Conservation (phyloP, 495 filamentous ascomycete genomes). For the Parmelia sp. region DNA sequence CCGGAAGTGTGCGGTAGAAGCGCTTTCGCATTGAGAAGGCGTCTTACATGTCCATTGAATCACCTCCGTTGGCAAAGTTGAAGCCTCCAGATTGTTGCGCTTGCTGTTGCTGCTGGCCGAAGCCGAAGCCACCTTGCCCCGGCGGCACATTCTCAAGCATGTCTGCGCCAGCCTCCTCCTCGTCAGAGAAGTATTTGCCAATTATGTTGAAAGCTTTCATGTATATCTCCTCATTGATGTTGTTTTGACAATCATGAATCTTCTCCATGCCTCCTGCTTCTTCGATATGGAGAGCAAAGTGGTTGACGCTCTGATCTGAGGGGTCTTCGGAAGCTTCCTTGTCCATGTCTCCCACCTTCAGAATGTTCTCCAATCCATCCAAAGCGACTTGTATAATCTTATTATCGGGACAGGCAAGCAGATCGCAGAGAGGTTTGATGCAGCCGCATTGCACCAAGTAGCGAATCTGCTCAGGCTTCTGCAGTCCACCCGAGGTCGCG, state of each 20-base stretch:
- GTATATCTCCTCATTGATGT: slow-evolving; percentile 99
- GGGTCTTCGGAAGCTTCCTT: slow-evolving; percentile 69
- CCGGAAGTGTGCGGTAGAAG: background rate
- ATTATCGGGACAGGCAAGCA: slow-evolving; percentile 95
- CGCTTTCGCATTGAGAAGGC: background rate
- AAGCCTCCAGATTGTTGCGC: slow-evolving; percentile 72
- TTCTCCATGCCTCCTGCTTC: slow-evolving; percentile 99
- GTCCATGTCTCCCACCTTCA: slow-evolving; percentile 98
- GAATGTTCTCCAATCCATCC: slow-evolving; percentile 97
- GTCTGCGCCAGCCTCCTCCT: slow-evolving; percentile 79
- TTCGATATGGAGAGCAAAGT: slow-evolving; percentile 96
- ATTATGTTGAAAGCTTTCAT: slow-evolving; percentile 99
- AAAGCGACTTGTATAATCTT: slow-evolving; percentile 99
- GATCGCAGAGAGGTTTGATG: slow-evolving; percentile 96
- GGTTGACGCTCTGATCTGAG: slow-evolving; percentile 77
- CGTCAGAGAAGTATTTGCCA: slow-evolving; percentile 99
- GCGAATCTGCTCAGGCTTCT: slow-evolving; percentile 97
- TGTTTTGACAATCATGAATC: slow-evolving; percentile 99
- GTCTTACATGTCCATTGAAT: slow-evolving; percentile 99
- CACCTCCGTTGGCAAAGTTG: slow-evolving; percentile 85
- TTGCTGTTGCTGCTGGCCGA: slow-evolving; percentile 70
- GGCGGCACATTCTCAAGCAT: slow-evolving; percentile 63
- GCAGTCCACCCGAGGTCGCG: slow-evolving; percentile 92
- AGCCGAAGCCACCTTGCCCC: slow-evolving; percentile 69
- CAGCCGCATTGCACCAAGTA: slow-evolving; percentile 89